These are phyloP conservation scores for Sequoiadendron giganteum DNA, from an alignment of 75 land plant genomes.

Conservation along the genomic window DNA sequence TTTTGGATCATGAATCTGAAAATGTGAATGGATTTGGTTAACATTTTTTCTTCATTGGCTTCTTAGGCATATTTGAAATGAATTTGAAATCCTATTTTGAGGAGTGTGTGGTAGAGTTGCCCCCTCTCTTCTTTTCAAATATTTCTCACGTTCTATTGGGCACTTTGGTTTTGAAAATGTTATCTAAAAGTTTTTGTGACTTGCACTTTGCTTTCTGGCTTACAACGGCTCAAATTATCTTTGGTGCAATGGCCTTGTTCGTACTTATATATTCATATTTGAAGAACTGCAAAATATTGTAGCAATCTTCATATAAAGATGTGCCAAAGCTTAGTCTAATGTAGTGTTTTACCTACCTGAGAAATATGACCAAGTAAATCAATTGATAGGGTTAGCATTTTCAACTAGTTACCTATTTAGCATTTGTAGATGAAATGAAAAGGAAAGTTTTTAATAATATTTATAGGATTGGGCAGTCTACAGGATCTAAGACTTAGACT, in stretches of 20 bases:
- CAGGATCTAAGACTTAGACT: too few species aligned
- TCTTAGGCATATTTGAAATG: slow-evolving; percentile 98
- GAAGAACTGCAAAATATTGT: slow-evolving; percentile 66
- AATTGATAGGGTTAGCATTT: background rate
- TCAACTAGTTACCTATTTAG: background rate
- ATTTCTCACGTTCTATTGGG: background rate
- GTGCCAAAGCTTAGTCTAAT: background rate
- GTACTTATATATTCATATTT: slow-evolving; percentile 75
- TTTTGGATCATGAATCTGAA: background rate
- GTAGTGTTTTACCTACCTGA: background rate
- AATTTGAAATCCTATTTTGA: slow-evolving; percentile 95
- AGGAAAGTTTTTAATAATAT: too few species aligned
- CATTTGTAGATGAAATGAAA: background rate
- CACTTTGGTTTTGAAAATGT: background rate
- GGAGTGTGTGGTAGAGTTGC: slow-evolving; percentile 69
- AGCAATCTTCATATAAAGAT: background rate
- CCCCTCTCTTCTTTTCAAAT: background rate
- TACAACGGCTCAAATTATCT: slow-evolving; percentile 82
- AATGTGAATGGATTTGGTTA: background rate
- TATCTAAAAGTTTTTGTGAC: background rate
- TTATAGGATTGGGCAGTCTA: too few species aligned
- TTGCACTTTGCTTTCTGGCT: slow-evolving; percentile 95
- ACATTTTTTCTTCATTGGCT: background rate
- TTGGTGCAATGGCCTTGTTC: slow-evolving; percentile 81
- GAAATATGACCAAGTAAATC: background rate